A percentile compares a stretch with the other conserved stretches of the same genome.
phyloP scores from a whole-genome alignment of 257 asterid species.

The Nicotiana undulata region DNA sequence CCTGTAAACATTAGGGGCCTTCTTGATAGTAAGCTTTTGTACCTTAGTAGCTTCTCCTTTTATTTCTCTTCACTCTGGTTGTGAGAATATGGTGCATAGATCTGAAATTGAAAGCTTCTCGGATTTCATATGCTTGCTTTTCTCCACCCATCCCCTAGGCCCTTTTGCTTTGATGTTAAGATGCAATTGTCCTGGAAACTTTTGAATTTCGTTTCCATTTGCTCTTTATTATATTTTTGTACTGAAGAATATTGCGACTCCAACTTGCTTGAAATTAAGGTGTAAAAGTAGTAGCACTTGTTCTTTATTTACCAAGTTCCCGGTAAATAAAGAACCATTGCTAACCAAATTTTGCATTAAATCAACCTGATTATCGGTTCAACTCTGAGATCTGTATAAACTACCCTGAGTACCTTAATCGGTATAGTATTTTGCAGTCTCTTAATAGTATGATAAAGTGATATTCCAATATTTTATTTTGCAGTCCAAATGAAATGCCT shows the following conservation, averaged over 20 bases:
- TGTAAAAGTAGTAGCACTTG: background rate
- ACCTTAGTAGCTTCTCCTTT: background rate
- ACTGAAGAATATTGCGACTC: background rate
- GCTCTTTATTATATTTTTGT: background rate
- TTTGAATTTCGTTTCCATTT: background rate
- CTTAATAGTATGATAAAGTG: too few relatives aligned
- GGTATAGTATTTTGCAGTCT: too few relatives aligned
- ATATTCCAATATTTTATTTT: too few relatives aligned
- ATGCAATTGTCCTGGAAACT: background rate
- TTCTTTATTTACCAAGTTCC: background rate
- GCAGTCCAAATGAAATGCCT: too few relatives aligned
- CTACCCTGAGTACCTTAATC: too few relatives aligned
- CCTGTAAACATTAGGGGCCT: background rate
- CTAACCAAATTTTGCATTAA: background rate
- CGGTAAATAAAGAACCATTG: background rate
- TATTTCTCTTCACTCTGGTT: background rate
- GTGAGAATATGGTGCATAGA: background rate
- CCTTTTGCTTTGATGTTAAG: background rate
- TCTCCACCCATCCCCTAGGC: background rate
- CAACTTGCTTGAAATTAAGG: background rate
- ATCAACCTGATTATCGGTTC: background rate
- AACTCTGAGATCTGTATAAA: background rate
- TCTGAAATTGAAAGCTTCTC: background rate
- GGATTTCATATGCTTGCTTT: background rate
- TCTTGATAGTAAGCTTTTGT: background rate